Base-by-base conservation (phyloP, 1,284 basidiomycete genomes). In the Ustilago sp. region DNA sequence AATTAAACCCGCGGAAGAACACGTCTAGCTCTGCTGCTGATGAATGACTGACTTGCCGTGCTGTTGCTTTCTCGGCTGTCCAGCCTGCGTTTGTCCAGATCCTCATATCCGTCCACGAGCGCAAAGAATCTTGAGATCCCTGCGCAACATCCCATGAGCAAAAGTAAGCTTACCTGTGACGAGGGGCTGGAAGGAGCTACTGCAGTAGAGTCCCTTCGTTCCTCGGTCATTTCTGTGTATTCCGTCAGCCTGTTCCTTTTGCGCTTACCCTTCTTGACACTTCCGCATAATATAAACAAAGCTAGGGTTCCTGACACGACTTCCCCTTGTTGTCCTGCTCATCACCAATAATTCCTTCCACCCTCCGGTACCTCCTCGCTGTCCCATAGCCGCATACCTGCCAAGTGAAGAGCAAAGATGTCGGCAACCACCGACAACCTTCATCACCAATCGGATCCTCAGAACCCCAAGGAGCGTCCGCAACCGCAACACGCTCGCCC, bases 381-480 rank as follows among this genome's bases (percentile, higher is more conserved):
- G 1, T 19, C 1, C 7, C 19, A 45, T 19, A 23, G 31, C 48
- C 13, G 48, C 28, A 13, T 28, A 12, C 23, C 28, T 28, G 48
- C 48, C 23, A 50, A 7, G 43, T 11, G n/a, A 28, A 12, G 11
- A 28, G 23, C 31, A n/a, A 19, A 17, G 45, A n/a, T 17, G 43
- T 48, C 43, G 43, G n/a, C 58, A 43, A n/a, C 39, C 2, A 13
- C 48, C 23, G 23, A 19, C 39, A 58, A 71, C 38, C 54, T 71
- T 12, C 63, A 71, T 39, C 68, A 71, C 28, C 70, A 73, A 23
- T 55, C 70, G 3, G 8, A 64, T 13, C 53, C 70, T 4, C 34
- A 63, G 47, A 23, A 34, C 8, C 11, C 64, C 35, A 19, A 53
- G 2, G 57, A 62, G 2, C 70, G 62, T 19, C 64, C 64, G 7